Base-by-base conservation (phyloP, 1,284 basidiomycete genomes). In the Puccinia hordei region DNA sequence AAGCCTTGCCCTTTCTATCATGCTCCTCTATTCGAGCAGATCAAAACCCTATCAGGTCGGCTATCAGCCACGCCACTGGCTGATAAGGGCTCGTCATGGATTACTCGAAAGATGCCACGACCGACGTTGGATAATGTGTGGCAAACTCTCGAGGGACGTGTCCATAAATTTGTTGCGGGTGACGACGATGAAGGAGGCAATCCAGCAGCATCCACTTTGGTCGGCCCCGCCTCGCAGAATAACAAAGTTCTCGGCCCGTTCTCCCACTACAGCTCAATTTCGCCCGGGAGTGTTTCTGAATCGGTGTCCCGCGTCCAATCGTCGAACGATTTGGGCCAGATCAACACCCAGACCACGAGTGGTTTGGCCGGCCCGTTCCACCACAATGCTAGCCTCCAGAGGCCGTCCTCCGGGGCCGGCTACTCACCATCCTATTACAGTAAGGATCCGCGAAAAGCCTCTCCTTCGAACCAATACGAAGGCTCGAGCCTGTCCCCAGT, bases 131-230 rank as follows among this genome's bases (percentile, higher is more conserved):
- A 98, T 84, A 92, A 92, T 65, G 90, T 99, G 68, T 93, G 96
- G 75, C 92, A 91, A 75, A 98, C 94, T 90, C 89, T 99, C 35
- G 96, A 96, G 86, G 92, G 93, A n/a, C 90, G 92, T 17, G 90
- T 99, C 83, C 95, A 94, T 41, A 97, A 97, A 85, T 92, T 99
- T 83, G 96, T 99, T 82, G 94, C 95, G 17, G 97, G 95, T 1
- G 94, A 66, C 41, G 63, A 66, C 17, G 89, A 87, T 55, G 88
- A 88, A 30, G 90, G 71, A 53, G 46, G 75, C 9, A 73, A 81
- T 33, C 33, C n/a, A 46, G 76, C 81, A 86, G 68, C 88, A 86
- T 82, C 87, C 85, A 81, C 83, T 66, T 78, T 86, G 81, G 82
- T 22, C 82, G 83, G 65, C 82, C 85, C 65, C 82, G 85, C 81